These are phyloP conservation scores for Caryopteris hybrid DNA, from an alignment of 305 asterid species.

Conservation along the genomic window DNA sequence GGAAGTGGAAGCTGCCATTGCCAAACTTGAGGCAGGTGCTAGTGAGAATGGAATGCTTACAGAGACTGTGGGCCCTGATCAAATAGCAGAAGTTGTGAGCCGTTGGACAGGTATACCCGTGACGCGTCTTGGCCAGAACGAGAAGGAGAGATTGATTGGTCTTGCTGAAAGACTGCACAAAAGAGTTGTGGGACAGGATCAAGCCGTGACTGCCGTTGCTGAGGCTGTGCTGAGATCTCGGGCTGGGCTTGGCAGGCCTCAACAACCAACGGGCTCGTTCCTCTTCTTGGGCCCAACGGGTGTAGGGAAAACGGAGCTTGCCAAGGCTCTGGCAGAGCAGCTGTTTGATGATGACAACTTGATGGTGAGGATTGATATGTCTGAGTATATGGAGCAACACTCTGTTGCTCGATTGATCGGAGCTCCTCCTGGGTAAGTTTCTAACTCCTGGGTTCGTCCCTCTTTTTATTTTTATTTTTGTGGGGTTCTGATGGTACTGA, in stretches of 20 bases:
- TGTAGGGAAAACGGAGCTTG: constrained; percentile 91
- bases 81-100: constrained; percentile 87
- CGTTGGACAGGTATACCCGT: constrained; percentile 96
- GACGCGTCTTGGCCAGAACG: constrained; percentile 82
- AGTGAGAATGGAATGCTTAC: constrained; percentile 56
- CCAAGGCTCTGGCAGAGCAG: constrained; percentile 91
- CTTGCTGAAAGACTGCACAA: constrained; percentile 68
- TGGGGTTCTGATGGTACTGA: too few relatives aligned
- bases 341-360: constrained; percentile 76
- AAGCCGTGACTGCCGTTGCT: constrained; percentile 70
- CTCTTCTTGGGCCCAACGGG: constrained; percentile 94
- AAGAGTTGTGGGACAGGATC: constrained; percentile 81
- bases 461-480: too few relatives aligned
- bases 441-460: too few relatives aligned
- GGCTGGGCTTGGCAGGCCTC: constrained; percentile 84
- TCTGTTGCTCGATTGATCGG: constrained; percentile 84
- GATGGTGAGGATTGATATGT: constrained; percentile 85
- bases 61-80: constrained; percentile 86
- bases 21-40: constrained; percentile 49
- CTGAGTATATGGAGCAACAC: constrained; percentile 93
- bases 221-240: constrained; percentile 89
- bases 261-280: constrained; percentile 92
- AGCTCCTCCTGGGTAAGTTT: constrained; percentile 92
- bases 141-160: constrained; percentile 71
- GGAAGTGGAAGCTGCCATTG: constrained; percentile 70